These are phyloP conservation scores for Aureobasidium subglaciale DNA, from an alignment of 2,329 filamentous ascomycete species.

Conservation along the genomic window DNA sequence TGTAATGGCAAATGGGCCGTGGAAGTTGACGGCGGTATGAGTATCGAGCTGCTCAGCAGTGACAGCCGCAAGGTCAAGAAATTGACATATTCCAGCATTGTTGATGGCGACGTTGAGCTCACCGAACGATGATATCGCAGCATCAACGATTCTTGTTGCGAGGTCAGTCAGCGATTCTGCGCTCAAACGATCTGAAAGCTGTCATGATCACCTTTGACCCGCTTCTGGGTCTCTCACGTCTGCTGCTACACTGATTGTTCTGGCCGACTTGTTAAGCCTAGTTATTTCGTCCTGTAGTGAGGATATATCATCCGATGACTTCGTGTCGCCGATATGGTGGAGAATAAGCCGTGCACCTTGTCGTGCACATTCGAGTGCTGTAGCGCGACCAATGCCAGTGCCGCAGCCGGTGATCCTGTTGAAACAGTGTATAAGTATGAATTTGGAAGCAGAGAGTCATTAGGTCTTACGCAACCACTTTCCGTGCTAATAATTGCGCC, in stretches of 20 bases:
- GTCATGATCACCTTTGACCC: background rate
- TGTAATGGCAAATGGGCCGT: background rate
- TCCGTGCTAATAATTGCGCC: background rate
- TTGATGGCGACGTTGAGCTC: background rate
- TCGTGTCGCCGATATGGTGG: background rate
- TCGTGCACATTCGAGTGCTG: background rate
- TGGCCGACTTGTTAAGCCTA: background rate
- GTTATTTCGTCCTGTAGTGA: background rate
- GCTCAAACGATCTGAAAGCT: background rate
- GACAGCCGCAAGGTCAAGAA: background rate
- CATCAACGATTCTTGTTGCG: background rate
- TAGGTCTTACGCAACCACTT: background rate
- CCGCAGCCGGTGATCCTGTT: background rate
- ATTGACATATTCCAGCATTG: constrained; percentile 10
- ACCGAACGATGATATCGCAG: background rate
- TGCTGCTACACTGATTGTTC: background rate
- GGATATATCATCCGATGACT: background rate
- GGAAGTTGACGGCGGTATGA: background rate
- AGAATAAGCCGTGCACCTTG: constrained; percentile 3
- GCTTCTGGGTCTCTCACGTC: background rate
- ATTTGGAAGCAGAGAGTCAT: background rate
- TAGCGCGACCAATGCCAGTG: constrained; percentile 1
- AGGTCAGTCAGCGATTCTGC: background rate
- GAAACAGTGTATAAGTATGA: background rate
- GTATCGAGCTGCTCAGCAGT: background rate